A percentile compares a stretch with the other conserved stretches of the same genome.
Evolutionary conservation across 2,329 filamentous ascomycete genomes (phyloP).

Genomic region (Leptographium procerum): DNA sequence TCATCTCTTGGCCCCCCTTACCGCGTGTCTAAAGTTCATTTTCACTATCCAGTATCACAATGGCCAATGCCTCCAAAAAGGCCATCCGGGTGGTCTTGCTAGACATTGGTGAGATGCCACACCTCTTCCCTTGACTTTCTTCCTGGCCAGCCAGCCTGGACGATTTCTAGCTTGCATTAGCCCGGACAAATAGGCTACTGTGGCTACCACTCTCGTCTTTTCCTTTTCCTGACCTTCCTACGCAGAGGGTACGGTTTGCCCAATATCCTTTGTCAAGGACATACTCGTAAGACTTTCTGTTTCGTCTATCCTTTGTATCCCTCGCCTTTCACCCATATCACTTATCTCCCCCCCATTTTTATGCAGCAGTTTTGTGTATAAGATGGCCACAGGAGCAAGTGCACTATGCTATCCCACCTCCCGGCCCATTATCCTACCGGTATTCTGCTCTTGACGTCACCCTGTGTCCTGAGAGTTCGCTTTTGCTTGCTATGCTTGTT

Average conservation of each 20-base stretch:
- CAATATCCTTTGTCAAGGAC: conserved; percentile 7
- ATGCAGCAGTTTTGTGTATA: not conserved
- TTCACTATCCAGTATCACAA: not conserved
- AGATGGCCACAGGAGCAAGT: not conserved
- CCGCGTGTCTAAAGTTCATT: not conserved
- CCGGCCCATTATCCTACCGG: too few species aligned
- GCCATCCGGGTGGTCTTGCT: conserved; percentile 1
- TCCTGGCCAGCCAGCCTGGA: not conserved
- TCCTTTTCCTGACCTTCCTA: not conserved
- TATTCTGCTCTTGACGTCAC: too few species aligned
- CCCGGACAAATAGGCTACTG: not conserved
- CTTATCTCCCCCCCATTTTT: not conserved
- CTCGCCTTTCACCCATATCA: not conserved
- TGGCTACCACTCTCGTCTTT: not conserved
- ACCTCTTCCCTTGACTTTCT: not conserved
- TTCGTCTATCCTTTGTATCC: not conserved
- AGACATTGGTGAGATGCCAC: conserved; percentile 4
- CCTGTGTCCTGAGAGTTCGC: too few species aligned
- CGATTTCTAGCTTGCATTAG: not conserved
- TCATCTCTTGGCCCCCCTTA: not conserved
- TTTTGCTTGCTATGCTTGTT: too few species aligned
- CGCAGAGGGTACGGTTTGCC: conserved; percentile 4
- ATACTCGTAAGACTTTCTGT: conserved; percentile 1
- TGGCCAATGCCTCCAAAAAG: not conserved
- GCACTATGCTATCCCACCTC: not conserved